Evolutionary conservation across 192 early-diverging fungal genomes (phyloP), one percentile per base, ranked within the genome.

Genomic region (Backusella liffmaniae): DNA sequence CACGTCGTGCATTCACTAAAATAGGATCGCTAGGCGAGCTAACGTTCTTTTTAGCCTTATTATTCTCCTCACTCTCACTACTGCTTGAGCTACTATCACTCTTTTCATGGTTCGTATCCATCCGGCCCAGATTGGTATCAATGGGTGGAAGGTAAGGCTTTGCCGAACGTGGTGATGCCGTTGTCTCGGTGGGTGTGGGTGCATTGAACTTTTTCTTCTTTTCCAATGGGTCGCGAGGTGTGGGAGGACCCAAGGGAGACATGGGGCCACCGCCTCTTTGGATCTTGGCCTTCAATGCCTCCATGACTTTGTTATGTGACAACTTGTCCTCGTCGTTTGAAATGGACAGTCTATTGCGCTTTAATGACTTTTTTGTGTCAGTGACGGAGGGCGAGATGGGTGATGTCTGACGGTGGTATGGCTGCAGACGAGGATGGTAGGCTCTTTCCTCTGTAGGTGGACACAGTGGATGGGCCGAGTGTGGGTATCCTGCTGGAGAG

Each of bases 261-360:
- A 41, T 39, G 1, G 70, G 39, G 1, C 42, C 70, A 0, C 42
- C 44, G 16, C 76, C 72, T 41, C 73, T 69, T 44, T 78, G 77
- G n/a, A 78, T 78, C 26, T 78, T 78, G 13, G 77, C 77, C 32
- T 78, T 78, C 8, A 78, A 65, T 12, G 77, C 77, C 30, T 78
- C 77, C 77, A 78, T 78, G 2, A 78, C 77, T 53, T 73, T 67
- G 42, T 78, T 68, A n/a, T 73, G 77, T 21, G 72, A 78, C 37
- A 65, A 46, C 30, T 66, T 77, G 46, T 71, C 70, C 16, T 67
- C 44, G 12, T 49, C 71, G 30, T 32, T 67, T 7, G 72, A 66
- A 10, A 74, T 42, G n/a, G 73, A 74, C 8, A 23, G 5, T 44
- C 73, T 21, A 49, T 62, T 66, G 4, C 73, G 35, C 32, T 74